Conservation (phyloP, 805 yeast genomes). For the Sugiyamaella valdiviana region DNA sequence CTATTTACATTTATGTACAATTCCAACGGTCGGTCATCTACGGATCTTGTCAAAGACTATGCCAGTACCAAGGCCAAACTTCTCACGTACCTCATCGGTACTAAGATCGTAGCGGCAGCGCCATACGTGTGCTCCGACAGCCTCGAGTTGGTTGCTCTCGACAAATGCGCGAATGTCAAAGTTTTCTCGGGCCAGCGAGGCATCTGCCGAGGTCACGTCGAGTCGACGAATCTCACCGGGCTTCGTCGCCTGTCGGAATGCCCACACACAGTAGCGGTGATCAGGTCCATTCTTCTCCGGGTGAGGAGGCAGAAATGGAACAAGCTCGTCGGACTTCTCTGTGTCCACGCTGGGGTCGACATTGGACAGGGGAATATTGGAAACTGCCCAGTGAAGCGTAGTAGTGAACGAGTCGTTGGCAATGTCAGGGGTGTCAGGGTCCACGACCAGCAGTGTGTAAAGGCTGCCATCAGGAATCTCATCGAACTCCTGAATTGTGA, state of each 20-base stretch:
- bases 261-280: conserved; percentile 87
- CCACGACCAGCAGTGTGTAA: conserved; percentile 76
- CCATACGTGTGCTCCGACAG: conserved; percentile 92
- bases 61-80: conserved; percentile 70
- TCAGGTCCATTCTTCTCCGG: conserved; percentile 84
- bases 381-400: conserved; percentile 68
- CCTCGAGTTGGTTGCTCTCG: conserved; percentile 46
- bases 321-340: conserved; percentile 32
- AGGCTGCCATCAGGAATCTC: conserved; percentile 40
- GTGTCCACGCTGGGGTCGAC: conserved; percentile 49
- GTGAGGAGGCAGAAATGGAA: conserved; percentile 68
- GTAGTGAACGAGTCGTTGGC: conserved; percentile 62
- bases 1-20: conserved; percentile 8
- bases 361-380: conserved; percentile 56
- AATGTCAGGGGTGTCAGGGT: conserved; percentile 86
- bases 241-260: conserved; percentile 57
- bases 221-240: conserved; percentile 4
- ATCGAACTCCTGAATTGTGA: conserved; percentile 70
- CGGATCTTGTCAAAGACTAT: conserved; percentile 43
- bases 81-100: conserved; percentile 58
- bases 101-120: conserved; percentile 77
- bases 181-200: conserved; percentile 35
- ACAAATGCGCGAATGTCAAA: conserved; percentile 74
- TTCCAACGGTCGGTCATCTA: not conserved
- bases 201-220: conserved; percentile 13